Conservation (phyloP, 805 yeast species). For the Yarrowia sp. region DNA sequence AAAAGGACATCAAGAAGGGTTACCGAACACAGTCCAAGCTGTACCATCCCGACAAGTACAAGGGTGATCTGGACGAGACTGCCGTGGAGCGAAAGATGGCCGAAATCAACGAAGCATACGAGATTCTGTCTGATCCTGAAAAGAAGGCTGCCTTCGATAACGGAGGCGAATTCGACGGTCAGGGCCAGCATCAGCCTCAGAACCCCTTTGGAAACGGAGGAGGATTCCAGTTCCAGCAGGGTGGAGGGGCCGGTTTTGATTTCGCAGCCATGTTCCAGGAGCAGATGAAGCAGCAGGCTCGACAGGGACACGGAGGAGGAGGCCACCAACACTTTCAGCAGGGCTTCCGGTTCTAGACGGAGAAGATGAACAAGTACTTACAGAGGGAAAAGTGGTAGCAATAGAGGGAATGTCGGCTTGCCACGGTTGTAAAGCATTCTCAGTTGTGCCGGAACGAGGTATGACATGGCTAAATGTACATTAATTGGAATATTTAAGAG, state of each 20-base stretch:
- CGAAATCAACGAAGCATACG: constrained; percentile 91
- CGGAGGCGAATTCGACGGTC: constrained; percentile 52
- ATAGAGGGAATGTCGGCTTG: constrained; percentile 29
- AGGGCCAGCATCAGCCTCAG: constrained; percentile 34
- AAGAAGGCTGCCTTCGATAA: constrained; percentile 68
- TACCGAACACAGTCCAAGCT: constrained; percentile 78
- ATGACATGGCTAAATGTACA: constrained; percentile 31
- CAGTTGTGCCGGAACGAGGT: background rate
- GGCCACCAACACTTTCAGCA: constrained; percentile 5
- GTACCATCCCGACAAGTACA: constrained; percentile 92
- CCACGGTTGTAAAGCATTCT: constrained; percentile 23
- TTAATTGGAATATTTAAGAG: constrained; percentile 19
- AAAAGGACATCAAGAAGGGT: constrained; percentile 77
- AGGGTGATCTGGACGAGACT: constrained; percentile 68
- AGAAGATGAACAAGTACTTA: background rate
- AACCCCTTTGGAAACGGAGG: constrained; percentile 30
- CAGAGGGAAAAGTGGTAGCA: constrained; percentile 2
- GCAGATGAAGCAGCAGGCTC: constrained; percentile 34
- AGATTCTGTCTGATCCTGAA: constrained; percentile 73
- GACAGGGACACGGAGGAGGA: constrained; percentile 23
- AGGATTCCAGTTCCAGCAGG: constrained; percentile 34
- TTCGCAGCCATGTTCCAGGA: constrained; percentile 39
- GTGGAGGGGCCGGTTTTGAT: constrained; percentile 23
- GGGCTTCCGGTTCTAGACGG: constrained; percentile 12
- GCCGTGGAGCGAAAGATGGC: constrained; percentile 86